phyloP scores from a whole-genome alignment of 2,329 filamentous ascomycete genomes.

The Xylariales sp. region DNA sequence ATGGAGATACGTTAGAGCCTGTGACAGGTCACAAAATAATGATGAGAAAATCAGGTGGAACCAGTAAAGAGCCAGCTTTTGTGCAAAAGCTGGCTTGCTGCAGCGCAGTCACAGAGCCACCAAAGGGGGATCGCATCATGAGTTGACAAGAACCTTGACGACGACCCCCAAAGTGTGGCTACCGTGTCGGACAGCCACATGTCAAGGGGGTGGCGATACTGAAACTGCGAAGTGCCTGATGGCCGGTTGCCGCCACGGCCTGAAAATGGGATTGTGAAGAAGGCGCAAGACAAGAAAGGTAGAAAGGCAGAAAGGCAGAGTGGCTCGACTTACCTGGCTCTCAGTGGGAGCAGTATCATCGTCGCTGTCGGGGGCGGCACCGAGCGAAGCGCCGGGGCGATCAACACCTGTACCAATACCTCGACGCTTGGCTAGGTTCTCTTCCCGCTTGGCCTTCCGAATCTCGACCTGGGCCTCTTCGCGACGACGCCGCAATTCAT shows the following conservation, averaged over 20 bases:
- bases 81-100: not conserved
- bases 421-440: slow-evolving; percentile 98
- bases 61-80: not conserved
- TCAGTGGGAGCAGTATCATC: slow-evolving; percentile 96
- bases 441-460: slow-evolving; percentile 97
- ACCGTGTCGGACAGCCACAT: not conserved
- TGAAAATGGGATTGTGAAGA: not conserved
- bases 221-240: not conserved
- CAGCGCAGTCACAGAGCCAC: not conserved
- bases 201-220: not conserved
- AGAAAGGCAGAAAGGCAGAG: not conserved
- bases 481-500: slow-evolving; percentile 96
- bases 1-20: slow-evolving; percentile 44
- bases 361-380: slow-evolving; percentile 93
- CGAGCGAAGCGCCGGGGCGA: slow-evolving; percentile 83
- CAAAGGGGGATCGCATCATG: not conserved
- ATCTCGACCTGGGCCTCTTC: slow-evolving; percentile 99
- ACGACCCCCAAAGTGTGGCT: not conserved
- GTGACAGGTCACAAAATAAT: slow-evolving; percentile 5
- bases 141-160: not conserved
- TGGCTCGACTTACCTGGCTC: slow-evolving; percentile 79
- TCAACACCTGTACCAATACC: slow-evolving; percentile 87
- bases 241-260: not conserved
- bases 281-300: slow-evolving; percentile 17
- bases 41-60: not conserved